Base-by-base conservation (phyloP, 805 yeast species). In the Candida suzukii region DNA sequence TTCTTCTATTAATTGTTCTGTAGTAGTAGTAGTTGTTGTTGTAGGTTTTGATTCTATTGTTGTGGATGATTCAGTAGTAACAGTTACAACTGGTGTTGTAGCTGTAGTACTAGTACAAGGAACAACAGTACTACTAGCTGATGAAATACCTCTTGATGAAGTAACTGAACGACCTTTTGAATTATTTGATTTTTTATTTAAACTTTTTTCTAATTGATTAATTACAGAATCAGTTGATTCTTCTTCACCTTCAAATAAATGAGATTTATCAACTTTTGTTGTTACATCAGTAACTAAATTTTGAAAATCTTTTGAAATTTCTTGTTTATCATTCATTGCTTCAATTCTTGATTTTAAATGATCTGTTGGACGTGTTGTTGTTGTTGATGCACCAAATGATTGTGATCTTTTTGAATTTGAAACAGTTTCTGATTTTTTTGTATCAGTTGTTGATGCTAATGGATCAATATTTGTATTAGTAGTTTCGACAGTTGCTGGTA, bases 181-280 rank as follows among this genome's bases (percentile, higher is more conserved):
- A 7, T 29, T 11, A 14, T 8, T 9, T 16, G 34, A 16, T 18
- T 18, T 34, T 5, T 18, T 24, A 35, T n/a, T 17, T 10, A 18
- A 18, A 9, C n/a, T 19, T 9, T 10, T n/a, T 11, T 16, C 35
- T 14, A 31, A 6, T 17, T 31, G n/a, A 9, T 22, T 18, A 18
- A 31, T 17, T 19, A 22, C 5, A 4, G 14, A 16, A 10, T 43
- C 46, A 7, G 43, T 30, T 12, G 25, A 17, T 28, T 46, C 50
- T 31, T 51, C 54, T 36, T 67, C 74, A 37, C 63, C 70, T 16
- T 64, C 66, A 41, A 67, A 67, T 17, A 68, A 53, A 39, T 68
- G 71, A 2, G 68, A 49, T 41, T 60, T 56, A 10, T 51, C 46
- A 1, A 66, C 61, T 10, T 59, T 60, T 21, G 53, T 46, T 26